Base-by-base conservation (phyloP, 164 flowering plant species). In the Magnolia officinalis region DNA sequence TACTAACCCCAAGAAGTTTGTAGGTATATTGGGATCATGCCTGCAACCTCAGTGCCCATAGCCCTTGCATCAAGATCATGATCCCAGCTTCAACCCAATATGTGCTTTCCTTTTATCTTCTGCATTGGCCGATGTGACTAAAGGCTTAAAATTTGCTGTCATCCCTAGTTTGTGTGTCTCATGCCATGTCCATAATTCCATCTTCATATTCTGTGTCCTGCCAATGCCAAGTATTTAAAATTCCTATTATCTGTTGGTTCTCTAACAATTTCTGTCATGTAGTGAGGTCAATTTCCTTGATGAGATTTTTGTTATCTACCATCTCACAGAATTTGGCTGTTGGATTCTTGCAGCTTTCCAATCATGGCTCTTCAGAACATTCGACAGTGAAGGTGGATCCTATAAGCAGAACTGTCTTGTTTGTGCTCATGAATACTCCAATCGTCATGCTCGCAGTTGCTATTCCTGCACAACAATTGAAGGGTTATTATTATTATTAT, bases 291-390 rank as follows among this genome's bases (percentile, higher is more conserved):
- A 8, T 55, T 11, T 14, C 13, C 18, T 55, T 11, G 1, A 55
- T 55, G 61, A 55, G 3, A 55, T 29, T 8, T 68, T 37, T 29
- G 55, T 10, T 72, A 20, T 72, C 23, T 63, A 3, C 19, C 74
- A 51, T 24, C 74, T 72, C 31, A 72, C 26, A 10, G 14, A 58
- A 24, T 58, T 58, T 24, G 16, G 11, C 29, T 51, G 13, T 58
- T 21, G 21, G 45, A 29, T 23, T 72, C 2, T 58, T 72, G 74
- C 45, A 73, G 66, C 67, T 19, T 73, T 20, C 75, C 23, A 45
- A 16, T 50, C 72, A 55, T 51, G 63, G 29, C 8, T 55, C 66
- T 67, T 61, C 67, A 68, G 65, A 75, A 55, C 77, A 68, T 68
- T 26, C 59, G 20, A 9, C 66, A 51, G 18, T n/a, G 24, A 75